Evolutionary conservation across 495 filamentous ascomycete species (phyloP), one percentile per base, ranked within the genome.

Genomic region (Chlorociboria aeruginascens): DNA sequence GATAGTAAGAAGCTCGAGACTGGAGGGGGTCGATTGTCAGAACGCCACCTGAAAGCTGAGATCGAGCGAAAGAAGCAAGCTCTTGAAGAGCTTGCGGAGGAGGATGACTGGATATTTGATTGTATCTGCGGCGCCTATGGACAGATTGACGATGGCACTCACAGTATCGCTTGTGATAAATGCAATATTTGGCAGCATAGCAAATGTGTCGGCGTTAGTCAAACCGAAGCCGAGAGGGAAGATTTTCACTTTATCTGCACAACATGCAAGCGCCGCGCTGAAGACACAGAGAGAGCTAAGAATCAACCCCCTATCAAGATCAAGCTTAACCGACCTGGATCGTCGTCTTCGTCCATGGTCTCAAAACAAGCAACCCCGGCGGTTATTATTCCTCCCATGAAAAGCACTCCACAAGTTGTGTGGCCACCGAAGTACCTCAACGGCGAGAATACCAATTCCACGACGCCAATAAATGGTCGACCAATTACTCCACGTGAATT

Each of bases 141-240:
- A 35, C 81, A 92, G 56, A 82, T 94, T 32, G 90, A 96, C 54
- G 92, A 96, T 56, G 92, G 92, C 40, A 81, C 85, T 1, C 86
- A 94, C 61, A 95, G 85, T 60, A 78, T 98, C 49, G 83, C 89
- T n/a, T 98, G 92, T 61, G 92, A 97, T 57, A 81, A 73, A 41
- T 98, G 92, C 71, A 92, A 84, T 60, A 81, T 94, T 14, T 98
- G 92, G 92, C 90, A 96, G 60, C 92, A 96, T 57, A 90, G 85
- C 69, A 82, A 81, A 41, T 98, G 92, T 58, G 77, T 95, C 42
- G 84, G 80, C 30, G 85, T 97, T 48, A 72, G 71, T 9, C 73
- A 86, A 49, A 69, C 72, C 39, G 82, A 86, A 48, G 90, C 86
- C 6, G 87, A 95, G 45, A 70, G 79, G 39, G 85, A 89, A 10